These are phyloP conservation scores for Grosmannia huntii DNA, from an alignment of 2,329 filamentous ascomycete genomes.

Conservation along the genomic window DNA sequence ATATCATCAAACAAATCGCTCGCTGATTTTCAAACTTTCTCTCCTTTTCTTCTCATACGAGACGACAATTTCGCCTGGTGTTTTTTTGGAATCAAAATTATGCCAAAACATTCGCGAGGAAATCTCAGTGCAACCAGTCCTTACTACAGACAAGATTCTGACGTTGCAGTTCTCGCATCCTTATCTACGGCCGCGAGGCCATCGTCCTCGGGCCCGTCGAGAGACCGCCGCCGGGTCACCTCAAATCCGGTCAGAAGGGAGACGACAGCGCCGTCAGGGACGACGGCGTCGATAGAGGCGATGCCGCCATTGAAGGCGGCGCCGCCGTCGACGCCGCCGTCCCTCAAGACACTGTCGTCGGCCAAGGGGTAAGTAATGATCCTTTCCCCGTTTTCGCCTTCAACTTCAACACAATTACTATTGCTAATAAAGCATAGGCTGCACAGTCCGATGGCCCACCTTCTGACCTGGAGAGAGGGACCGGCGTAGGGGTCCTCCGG, in stretches of 20 bases:
- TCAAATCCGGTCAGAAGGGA: too few relatives aligned
- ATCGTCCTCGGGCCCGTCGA: neutral
- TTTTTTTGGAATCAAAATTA: too few relatives aligned
- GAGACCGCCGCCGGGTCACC: neutral
- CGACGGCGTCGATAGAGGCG: too few relatives aligned
- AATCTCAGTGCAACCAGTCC: neutral
- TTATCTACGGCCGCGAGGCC: neutral
- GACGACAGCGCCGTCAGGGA: too few relatives aligned
- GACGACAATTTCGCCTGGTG: neutral
- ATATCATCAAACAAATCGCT: neutral
- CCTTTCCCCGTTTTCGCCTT: neutral
- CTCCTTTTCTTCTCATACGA: neutral
- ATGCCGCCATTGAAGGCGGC: too few relatives aligned
- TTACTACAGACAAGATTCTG: neutral
- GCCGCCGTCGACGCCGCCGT: too few relatives aligned
- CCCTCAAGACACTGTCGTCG: too few relatives aligned
- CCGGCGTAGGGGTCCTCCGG: neutral
- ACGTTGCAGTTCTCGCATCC: neutral
- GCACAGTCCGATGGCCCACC: too few relatives aligned
- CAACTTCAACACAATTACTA: too few relatives aligned
- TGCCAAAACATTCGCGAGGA: too few relatives aligned
- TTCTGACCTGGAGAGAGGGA: neutral
- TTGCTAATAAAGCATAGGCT: too few relatives aligned
- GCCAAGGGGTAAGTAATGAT: neutral
- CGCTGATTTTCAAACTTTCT: neutral